Percentiles rank a stretch among this genome's conserved stretches.
Conservation (phyloP, 257 asterid species). For the Solanum peruvianum region DNA sequence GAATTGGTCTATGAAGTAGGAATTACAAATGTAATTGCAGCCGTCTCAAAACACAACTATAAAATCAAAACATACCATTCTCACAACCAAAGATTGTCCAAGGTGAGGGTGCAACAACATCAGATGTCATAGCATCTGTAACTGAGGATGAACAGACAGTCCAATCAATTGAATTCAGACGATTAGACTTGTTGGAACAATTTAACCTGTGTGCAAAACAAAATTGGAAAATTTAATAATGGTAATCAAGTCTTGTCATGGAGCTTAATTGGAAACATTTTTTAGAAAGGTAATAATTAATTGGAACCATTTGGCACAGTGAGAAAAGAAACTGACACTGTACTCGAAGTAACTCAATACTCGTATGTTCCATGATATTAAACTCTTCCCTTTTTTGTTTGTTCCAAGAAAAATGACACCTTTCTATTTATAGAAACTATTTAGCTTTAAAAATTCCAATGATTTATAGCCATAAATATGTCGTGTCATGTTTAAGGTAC, state of each 20-base stretch:
- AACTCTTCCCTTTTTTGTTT: neutral
- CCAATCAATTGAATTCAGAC: constrained; percentile 64
- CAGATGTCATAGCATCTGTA: constrained; percentile 55
- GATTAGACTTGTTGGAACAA: constrained; percentile 36
- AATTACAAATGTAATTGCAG: neutral
- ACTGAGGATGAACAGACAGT: constrained; percentile 63
- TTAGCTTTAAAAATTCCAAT: neutral
- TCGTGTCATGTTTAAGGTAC: neutral
- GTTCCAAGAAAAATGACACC: neutral
- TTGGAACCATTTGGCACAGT: neutral
- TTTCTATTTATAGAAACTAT: neutral
- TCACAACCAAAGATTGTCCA: constrained; percentile 95
- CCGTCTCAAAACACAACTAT: neutral
- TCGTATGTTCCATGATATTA: neutral
- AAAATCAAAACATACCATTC: constrained; percentile 49
- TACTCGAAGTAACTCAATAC: neutral
- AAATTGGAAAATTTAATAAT: neutral
- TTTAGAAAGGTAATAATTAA: neutral
- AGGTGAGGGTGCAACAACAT: constrained; percentile 91
- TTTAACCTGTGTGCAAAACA: constrained; percentile 32
- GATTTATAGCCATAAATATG: neutral
- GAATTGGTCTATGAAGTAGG: neutral
- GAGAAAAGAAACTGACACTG: neutral
- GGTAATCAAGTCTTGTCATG: neutral
- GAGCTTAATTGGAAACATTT: neutral